Base-by-base conservation (phyloP, 129 eudicot species). In the Cynara cardunculus region DNA sequence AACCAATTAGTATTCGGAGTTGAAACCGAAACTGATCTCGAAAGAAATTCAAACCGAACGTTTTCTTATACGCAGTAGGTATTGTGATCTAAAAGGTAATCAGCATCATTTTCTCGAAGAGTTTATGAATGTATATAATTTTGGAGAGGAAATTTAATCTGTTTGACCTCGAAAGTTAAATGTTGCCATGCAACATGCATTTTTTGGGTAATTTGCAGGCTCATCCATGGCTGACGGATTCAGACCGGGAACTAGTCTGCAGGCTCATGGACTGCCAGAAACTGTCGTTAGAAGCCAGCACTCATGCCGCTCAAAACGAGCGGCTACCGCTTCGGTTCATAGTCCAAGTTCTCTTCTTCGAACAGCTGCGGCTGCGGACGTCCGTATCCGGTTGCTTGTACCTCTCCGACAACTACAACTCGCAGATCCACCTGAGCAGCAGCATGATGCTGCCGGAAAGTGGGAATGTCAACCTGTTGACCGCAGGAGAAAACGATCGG, bases 221-320 rank as follows among this genome's bases (percentile, higher is more conserved):
- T 26, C 97, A 92, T 84, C 89, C 89, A 21, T 85, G 90, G 90
- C 86, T 92, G 32, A 90, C 88, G 25, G 95, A 90, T 72, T 83
- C 90, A 19, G 97, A 92, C 56, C 85, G 84, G 71, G 97, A 90
- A 39, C 91, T 85, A 70, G 84, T 92, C 28, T 90, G 95, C 90
- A 85, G 91, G 73, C 84, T 92, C 30, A 90, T 90, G 90, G 89
- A 90, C 76, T 92, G 90, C 74, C 93, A 90, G 83, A 92, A 92
- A 83, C 89, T 92, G 21, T 90, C 97, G 10, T 67, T 90, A 12
- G 94, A 92, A 82, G 97, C 97, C 25, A 83, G 91, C 89, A 90
- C 90, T 7, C 94, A 92, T 5, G 97, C 93, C 26, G 94, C 97
- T 24, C 94, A 90, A 59, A 92, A 92, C 28, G 97, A 92, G 90